Base-by-base conservation (phyloP, 1,284 basidiomycete species). In the Athelia psychrophila region DNA sequence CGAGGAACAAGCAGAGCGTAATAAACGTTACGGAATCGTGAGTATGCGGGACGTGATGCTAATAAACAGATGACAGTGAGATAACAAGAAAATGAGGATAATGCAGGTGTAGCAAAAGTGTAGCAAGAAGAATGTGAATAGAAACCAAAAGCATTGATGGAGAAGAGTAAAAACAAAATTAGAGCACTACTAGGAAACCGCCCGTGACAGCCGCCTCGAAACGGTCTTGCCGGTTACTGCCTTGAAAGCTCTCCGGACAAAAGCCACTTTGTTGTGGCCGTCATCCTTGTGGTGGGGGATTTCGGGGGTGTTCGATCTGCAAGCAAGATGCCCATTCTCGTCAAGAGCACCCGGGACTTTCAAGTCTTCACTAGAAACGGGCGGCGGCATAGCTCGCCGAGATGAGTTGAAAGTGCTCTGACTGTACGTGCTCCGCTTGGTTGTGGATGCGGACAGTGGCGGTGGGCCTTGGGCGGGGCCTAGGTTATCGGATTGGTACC, bases 401-500 rank as follows among this genome's bases (percentile, higher is more conserved):
- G 73, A 64, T 3, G 81, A 64, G 51, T 76, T 72, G 60, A 88
- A 86, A 35, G 80, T 70, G 33, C 75, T 70, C 47, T 76, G 74
- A 51, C 71, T 75, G 36, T 75, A 72, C 20, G 69, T 6, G n/a
- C 20, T 30, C 27, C n/a, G 63, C 51, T 72, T 64, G 25, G 63
- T 52, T 18, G 60, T 53, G 19, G 60, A 45, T 54, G 65, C 65
- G 32, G 30, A 3, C 16, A 15, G 18, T 16, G 25, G 19, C 22
- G 51, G 15, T 52, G 4, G 57, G 50, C 30, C 44, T n/a, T 48
- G 51, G 25, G 68, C 56, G 2, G 79, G 74, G 33, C 72, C 75
- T 38, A 66, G 47, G 54, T 78, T 77, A 48, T 87, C 79, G 1
- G 86, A 88, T 65, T 90, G 84, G 58, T 90, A 90, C 12, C 88